These are phyloP conservation scores for Pyrenopolyporus hunteri DNA, from an alignment of 495 filamentous ascomycete genomes.

Conservation along the genomic window DNA sequence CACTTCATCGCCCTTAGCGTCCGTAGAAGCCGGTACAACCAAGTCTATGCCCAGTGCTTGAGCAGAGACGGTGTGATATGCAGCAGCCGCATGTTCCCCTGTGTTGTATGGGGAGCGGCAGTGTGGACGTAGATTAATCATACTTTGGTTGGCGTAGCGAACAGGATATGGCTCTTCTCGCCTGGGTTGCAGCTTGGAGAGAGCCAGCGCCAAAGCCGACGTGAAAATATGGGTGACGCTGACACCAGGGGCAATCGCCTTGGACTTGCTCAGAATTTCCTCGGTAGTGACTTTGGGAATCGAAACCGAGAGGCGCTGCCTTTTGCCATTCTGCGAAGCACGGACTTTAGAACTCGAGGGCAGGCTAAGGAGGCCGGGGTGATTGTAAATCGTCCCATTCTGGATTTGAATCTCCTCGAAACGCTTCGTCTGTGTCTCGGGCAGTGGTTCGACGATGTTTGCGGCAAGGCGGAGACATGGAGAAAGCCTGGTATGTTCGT, in stretches of 20 bases:
- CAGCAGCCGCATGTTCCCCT: constrained; percentile 36
- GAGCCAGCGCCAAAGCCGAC: constrained; percentile 40
- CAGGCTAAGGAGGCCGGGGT: constrained; percentile 18
- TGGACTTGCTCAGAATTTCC: constrained; percentile 32
- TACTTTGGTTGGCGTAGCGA: constrained; percentile 43
- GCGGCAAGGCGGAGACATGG: constrained; percentile 35
- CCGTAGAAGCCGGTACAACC: not conserved
- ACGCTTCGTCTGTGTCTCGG: constrained; percentile 15
- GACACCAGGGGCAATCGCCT: constrained; percentile 23
- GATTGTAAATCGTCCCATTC: constrained; percentile 20
- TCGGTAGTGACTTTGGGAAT: constrained; percentile 20
- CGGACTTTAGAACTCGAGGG: constrained; percentile 7
- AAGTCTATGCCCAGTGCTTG: constrained; percentile 30
- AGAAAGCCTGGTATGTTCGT: constrained; percentile 19
- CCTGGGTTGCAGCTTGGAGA: constrained; percentile 33
- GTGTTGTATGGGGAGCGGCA: constrained; percentile 40
- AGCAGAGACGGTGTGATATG: constrained; percentile 43
- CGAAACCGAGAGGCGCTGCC: constrained; percentile 26
- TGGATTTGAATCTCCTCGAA: constrained; percentile 21
- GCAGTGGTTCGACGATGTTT: constrained; percentile 9
- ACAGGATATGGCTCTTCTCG: constrained; percentile 14
- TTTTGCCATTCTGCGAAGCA: constrained; percentile 1
- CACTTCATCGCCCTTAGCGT: not conserved
- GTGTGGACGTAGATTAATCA: constrained; percentile 41
- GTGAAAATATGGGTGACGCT: constrained; percentile 47